phyloP scores from a whole-genome alignment of 2,329 filamentous ascomycete species.

The Coniochaeta sp. region DNA sequence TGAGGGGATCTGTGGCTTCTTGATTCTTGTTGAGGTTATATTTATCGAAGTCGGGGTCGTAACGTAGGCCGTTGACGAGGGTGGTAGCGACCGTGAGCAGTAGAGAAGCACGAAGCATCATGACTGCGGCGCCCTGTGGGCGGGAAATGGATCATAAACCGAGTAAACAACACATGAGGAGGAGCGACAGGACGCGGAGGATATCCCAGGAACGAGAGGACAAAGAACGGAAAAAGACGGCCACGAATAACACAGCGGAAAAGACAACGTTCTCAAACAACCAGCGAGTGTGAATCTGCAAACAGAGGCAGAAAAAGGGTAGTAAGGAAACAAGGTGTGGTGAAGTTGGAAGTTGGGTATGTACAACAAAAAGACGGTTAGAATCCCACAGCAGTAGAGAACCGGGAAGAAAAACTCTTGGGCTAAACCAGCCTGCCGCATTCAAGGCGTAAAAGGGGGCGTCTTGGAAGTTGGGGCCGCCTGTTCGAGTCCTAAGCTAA shows the following conservation, averaged over 20 bases:
- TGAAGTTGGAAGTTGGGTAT: constrained; percentile 3
- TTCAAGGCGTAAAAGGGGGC: constrained; percentile 2
- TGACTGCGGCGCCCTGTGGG: constrained; percentile 11
- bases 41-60: constrained; percentile 24
- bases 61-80: constrained; percentile 21
- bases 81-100: constrained; percentile 18
- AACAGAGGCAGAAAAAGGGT: neutral
- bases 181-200: constrained; percentile 1
- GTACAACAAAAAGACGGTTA: constrained; percentile 2
- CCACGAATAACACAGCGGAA: neutral
- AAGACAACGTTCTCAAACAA: neutral
- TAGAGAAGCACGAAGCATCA: constrained; percentile 20
- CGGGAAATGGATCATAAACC: neutral
- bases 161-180: constrained; percentile 1
- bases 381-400: neutral
- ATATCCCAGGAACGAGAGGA: neutral
- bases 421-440: neutral
- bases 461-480: constrained; percentile 1
- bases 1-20: constrained; percentile 43
- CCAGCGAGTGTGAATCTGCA: constrained; percentile 1
- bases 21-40: constrained; percentile 58
- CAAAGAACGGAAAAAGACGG: neutral
- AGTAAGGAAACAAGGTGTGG: neutral
- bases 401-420: constrained; percentile 2
- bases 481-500: constrained; percentile 2